These are phyloP conservation scores for Aspergillus pseudoviridinutans DNA, from an alignment of 2,329 filamentous ascomycete species.

Conservation along the genomic window DNA sequence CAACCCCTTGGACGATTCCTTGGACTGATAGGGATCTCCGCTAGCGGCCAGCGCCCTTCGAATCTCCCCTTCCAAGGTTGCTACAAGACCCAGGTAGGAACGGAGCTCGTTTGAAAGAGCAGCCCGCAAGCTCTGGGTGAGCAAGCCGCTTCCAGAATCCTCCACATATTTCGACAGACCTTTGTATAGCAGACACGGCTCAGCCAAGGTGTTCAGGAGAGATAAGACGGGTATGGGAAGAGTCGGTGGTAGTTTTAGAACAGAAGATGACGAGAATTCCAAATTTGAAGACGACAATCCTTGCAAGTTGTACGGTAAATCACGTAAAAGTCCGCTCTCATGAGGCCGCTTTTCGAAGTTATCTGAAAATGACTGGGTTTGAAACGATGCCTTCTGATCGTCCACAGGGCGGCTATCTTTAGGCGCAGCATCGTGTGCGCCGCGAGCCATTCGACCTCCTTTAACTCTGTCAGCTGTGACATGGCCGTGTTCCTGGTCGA, in stretches of 20 bases:
- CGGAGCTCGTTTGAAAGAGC: slow-evolving; percentile 81
- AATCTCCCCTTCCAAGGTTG: slow-evolving; percentile 89
- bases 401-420: slow-evolving; percentile 17
- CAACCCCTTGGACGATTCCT: slow-evolving; percentile 75
- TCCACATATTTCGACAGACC: slow-evolving; percentile 78
- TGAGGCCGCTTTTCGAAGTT: slow-evolving; percentile 51
- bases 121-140: slow-evolving; percentile 85
- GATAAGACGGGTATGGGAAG: slow-evolving; percentile 82
- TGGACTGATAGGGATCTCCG: slow-evolving; percentile 54
- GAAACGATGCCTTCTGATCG: slow-evolving; percentile 11
- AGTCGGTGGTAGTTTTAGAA: slow-evolving; percentile 70
- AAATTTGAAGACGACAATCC: slow-evolving; percentile 84
- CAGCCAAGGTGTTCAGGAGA: slow-evolving; percentile 81
- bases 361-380: slow-evolving; percentile 12
- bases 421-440: slow-evolving; percentile 15
- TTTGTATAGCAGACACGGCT: slow-evolving; percentile 88
- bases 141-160: slow-evolving; percentile 73
- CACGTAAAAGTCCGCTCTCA: slow-evolving; percentile 66
- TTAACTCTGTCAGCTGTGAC: slow-evolving; percentile 12
- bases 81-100: slow-evolving; percentile 85
- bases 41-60: slow-evolving; percentile 72
- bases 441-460: slow-evolving; percentile 9
- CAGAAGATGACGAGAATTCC: slow-evolving; percentile 65
- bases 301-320: slow-evolving; percentile 89
- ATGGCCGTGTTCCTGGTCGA: slow-evolving; percentile 14